These are phyloP conservation scores for Septoria petroselini DNA, from an alignment of 2,329 filamentous ascomycete genomes.

Conservation along the genomic window DNA sequence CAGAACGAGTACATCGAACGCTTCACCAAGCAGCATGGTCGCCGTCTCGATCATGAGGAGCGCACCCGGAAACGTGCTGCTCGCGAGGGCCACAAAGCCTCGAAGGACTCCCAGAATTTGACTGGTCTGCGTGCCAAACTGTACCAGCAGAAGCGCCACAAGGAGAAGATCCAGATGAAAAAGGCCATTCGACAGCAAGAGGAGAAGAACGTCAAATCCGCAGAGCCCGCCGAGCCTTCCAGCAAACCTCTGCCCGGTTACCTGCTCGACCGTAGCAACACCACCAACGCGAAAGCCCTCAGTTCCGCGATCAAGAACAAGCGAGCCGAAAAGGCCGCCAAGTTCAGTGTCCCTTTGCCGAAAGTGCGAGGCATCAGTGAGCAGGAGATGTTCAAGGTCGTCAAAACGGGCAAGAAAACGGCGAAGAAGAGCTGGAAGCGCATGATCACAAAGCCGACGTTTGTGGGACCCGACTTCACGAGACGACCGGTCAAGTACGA, in stretches of 20 bases:
- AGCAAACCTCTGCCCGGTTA: conserved; percentile 85
- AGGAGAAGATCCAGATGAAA: conserved; percentile 98
- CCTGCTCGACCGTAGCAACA: conserved; percentile 77
- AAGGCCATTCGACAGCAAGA: conserved; percentile 94
- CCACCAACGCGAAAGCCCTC: conserved; percentile 69
- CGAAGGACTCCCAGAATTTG: conserved; percentile 88
- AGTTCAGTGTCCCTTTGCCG: conserved; percentile 86
- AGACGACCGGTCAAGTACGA: conserved; percentile 63
- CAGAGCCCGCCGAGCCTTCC: conserved; percentile 71
- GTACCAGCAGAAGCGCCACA: conserved; percentile 86
- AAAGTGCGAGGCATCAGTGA: conserved; percentile 92
- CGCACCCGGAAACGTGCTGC: conserved; percentile 80
- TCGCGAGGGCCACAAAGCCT: conserved; percentile 83
- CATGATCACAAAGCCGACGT: conserved; percentile 71
- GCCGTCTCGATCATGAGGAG: conserved; percentile 77
- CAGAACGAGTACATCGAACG: conserved; percentile 78
- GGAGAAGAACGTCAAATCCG: conserved; percentile 89
- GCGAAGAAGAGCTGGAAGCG: conserved; percentile 78
- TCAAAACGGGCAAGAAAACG: conserved; percentile 94
- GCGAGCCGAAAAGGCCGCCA: conserved; percentile 86
- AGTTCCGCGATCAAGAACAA: conserved; percentile 93
- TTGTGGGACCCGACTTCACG: conserved; percentile 89
- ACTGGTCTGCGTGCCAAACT: conserved; percentile 89
- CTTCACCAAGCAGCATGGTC: conserved; percentile 61
- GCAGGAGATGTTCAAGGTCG: conserved; percentile 96